Evolutionary conservation across 331 rosid species (phyloP), one percentile per base, ranked within the genome.

Genomic region (Cydonia oblonga): DNA sequence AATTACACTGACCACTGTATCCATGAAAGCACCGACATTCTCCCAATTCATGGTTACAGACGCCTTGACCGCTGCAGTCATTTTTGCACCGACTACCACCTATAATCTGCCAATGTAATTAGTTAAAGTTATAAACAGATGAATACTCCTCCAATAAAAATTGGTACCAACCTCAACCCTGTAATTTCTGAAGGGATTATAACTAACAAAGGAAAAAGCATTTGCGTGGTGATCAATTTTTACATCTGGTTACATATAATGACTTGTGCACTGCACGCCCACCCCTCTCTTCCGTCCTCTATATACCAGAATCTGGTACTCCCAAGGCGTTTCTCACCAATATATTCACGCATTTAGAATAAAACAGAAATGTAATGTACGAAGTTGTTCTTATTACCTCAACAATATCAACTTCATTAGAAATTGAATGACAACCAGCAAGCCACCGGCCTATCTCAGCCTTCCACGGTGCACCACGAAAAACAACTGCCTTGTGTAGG

Each of bases 11-110:
- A 93, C 97, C 97, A 62, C 76, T 60, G 73, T 79, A 89, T 73
- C 98, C 98, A 81, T 88, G 98, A 79, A 88, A 93, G 86, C 98
- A 93, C 72, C 88, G 85, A 40, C 98, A 93, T 64, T 81, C 86
- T 57, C 98, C 97, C 73, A 89, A 85, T 82, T 93, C 96, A 29
- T 71, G 85, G 73, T 93, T 91, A 65, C 98, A 93, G 68, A 93
- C 85, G 5, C 98, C 98, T 80, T 63, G 83, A 63, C 91, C 93
- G 29, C 86, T 86, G 77, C 98, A 93, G 74, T 84, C 90, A 66
- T 84, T 88, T 83, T 89, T 82, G 86, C 98, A 93, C 70, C 62
- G 72, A 72, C 74, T 85, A 69, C 88, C 93, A 68, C 92, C 87
- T 63, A 93, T 75, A 72, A 85, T 81, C 98, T 93, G 92, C 76